Base-by-base conservation (phyloP, 495 filamentous ascomycete genomes). In the Hyaloscypha finlandica region DNA sequence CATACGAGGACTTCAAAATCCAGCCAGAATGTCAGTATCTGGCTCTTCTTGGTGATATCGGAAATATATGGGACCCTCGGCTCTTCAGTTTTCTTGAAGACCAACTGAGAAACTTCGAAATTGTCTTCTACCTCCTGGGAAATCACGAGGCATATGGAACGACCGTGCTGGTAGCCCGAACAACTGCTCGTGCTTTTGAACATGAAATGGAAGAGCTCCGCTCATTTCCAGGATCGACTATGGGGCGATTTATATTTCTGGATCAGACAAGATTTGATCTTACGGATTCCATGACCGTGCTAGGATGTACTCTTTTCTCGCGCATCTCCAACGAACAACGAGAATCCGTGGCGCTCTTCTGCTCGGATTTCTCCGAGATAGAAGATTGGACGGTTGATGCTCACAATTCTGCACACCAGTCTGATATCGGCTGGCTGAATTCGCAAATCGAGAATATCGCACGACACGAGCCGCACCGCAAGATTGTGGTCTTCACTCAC, bases 1-100 rank as follows among this genome's bases (percentile, higher is more conserved):
- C 76, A 25, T 88, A 87, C 70, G 77, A 81, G 63, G 32, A 74
- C 12, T 86, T 83, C 62, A 64, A 78, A 2, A 80, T 86, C 33
- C 51, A 60, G 0, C 77, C 81, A 8, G 70, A 74, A 59, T 80
- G 81, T 4, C 80, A 80, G 3, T 81, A 85, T 65, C 75, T 89
- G 1, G 82, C 81, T 3, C 77, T 87, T 6, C 78, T 86, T 6
- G 85, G 86, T 8, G 83, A 88, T 70, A 87, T 88, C 59, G 85
- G 85, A 35, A 74, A 78, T 61, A 71, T 77, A 75, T 30, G 78
- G 83, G 57, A 71, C 75, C 22, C 77, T 79, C 0, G 78, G 76
- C 39, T 74, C 79, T 19, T 31, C 32, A 0, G 86, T 85, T 65
- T 70, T 88, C 20, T 76, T 71, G 14, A 63, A 54, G 8, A 58